Evolutionary conservation across 129 eudicot species (phyloP), one percentile per base, ranked within the genome.

Genomic region (Apium graveolens): DNA sequence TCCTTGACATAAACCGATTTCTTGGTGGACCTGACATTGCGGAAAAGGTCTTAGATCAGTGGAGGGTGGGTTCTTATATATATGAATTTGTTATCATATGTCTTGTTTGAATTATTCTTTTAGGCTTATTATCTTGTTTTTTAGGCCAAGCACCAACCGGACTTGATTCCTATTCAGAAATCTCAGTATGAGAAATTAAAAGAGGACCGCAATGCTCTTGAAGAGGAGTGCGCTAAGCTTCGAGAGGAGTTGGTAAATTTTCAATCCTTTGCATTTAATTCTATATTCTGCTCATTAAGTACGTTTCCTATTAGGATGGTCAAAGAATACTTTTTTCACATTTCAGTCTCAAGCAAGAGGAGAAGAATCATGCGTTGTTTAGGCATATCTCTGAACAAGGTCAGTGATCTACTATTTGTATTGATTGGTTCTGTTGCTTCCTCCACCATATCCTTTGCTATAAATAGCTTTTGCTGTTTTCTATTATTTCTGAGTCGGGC

Each of bases 161-260:
- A 75, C 34, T 18, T 75, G 78, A 49, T 48, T 12, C 31, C 53
- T 32, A 34, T 75, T 9, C 31, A 39, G 37, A 26, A 51, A 31
- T 75, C 78, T 8, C 20, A 49, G 6, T 75, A 75, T 34, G 57
- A 75, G 44, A 41, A 48, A n/a, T 48, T 75, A 9, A 21, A 2
- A 75, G 78, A 48, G 66, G 69, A 62, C 35, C 69, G 68, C n/a
- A 27, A 13, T 45, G 42, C 63, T 27, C 1, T 27, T 62, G 32
- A 62, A 27, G 69, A 26, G 31, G 78, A 74, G 63, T 74, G 78
- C 29, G 24, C 41, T 21, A 74, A 74, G 43, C 63, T 44, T 29
- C 65, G 41, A 74, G 42, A 74, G 78, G 42, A 44, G 53, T 74
- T 74, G 41, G 78, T 46, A 74, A 62, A 44, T 74, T 57, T 57